phyloP scores from a whole-genome alignment of 192 early-diverging fungal species.

The Cetraspora pellucida region DNA sequence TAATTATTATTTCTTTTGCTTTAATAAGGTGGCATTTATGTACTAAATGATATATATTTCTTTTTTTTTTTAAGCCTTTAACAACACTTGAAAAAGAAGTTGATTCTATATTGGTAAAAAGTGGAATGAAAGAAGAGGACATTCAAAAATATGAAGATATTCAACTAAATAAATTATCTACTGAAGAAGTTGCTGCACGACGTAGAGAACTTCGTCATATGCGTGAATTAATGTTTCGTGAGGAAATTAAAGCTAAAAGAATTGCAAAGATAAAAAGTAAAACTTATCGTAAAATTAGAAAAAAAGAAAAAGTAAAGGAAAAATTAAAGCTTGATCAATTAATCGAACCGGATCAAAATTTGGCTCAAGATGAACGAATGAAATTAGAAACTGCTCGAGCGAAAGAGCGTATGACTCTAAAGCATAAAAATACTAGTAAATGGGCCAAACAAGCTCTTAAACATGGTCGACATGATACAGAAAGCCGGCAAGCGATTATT shows the following conservation, averaged over 20 bases:
- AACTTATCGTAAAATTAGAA: constrained; percentile 85
- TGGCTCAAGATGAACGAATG: constrained; percentile 64
- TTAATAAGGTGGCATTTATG: no score
- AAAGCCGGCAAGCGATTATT: constrained; percentile 75
- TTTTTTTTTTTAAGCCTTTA: constrained; percentile 38
- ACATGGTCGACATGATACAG: constrained; percentile 58
- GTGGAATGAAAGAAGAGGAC: constrained; percentile 79
- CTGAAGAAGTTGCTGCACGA: constrained; percentile 78
- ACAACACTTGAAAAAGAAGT: constrained; percentile 83
- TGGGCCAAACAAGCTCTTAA: constrained; percentile 89
- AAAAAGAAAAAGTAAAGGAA: constrained; percentile 72
- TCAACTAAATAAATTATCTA: constrained; percentile 77
- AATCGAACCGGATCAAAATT: constrained; percentile 67
- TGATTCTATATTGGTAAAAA: constrained; percentile 63
- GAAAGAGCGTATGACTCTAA: constrained; percentile 88
- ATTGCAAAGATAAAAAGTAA: constrained; percentile 98
- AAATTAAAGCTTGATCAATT: constrained; percentile 56
- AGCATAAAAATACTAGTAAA: constrained; percentile 94
- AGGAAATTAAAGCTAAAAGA: constrained; percentile 88
- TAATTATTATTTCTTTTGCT: no score
- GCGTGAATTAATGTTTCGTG: constrained; percentile 92
- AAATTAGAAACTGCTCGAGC: constrained; percentile 80
- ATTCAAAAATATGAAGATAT: constrained; percentile 82
- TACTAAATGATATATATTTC: background rate
- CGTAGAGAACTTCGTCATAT: constrained; percentile 83